A percentile compares a stretch with the other conserved stretches of the same genome.
Evolutionary conservation across 2,329 filamentous ascomycete genomes (phyloP).

Genomic region (Penicillium sp.): DNA sequence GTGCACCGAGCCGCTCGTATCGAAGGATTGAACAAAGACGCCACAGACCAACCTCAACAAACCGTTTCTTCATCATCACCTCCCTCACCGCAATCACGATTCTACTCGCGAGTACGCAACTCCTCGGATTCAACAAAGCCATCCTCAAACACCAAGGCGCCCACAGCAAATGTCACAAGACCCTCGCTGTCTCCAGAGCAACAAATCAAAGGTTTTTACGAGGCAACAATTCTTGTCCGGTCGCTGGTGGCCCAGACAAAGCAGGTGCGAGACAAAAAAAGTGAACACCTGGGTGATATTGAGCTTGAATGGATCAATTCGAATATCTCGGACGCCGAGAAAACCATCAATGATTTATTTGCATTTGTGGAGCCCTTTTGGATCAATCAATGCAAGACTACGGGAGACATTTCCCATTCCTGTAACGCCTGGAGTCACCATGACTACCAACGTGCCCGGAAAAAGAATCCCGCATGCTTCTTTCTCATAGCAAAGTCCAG

Average conservation of each 20-base stretch:
- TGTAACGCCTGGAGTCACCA: constrained; percentile 23
- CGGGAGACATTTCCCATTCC: constrained; percentile 12
- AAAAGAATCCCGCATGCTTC: constrained; percentile 18
- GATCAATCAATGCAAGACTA: constrained; percentile 18
- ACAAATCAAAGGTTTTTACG: constrained; percentile 10
- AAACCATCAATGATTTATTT: constrained; percentile 33
- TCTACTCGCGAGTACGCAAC: background rate
- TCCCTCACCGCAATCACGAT: background rate
- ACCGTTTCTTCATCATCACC: background rate
- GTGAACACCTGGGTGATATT: constrained; percentile 17
- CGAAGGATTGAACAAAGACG: background rate
- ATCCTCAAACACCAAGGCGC: background rate
- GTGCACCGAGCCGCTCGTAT: background rate
- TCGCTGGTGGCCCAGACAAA: constrained; percentile 5
- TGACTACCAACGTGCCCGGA: constrained; percentile 15
- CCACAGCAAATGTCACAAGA: background rate
- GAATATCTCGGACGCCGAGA: constrained; percentile 34
- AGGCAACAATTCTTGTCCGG: constrained; percentile 6
- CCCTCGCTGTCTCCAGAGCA: constrained; percentile 1
- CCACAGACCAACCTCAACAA: background rate
- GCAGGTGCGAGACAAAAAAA: constrained; percentile 10
- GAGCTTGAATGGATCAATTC: constrained; percentile 27
- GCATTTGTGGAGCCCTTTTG: constrained; percentile 22
- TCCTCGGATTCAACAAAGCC: background rate
- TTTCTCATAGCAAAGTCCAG: constrained; percentile 21